Evolutionary conservation across 768 basidiomycete genomes (phyloP).

Genomic region (Fibroporia radiculosa): DNA sequence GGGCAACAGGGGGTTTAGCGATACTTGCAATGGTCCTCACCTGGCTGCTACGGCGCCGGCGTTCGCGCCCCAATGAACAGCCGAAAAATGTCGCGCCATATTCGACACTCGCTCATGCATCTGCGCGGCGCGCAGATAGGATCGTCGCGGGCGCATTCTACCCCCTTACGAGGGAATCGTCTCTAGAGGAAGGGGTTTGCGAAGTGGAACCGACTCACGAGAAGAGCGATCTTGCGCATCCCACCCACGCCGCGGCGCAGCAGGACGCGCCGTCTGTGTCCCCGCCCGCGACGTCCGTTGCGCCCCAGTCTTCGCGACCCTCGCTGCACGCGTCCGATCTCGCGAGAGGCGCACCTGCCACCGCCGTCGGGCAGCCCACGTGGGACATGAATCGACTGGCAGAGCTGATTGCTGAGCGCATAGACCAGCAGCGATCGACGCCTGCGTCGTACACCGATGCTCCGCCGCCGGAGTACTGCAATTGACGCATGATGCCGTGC

Average conservation of each 20-base stretch:
- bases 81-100: background rate
- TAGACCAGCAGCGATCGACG: background rate
- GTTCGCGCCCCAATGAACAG: background rate
- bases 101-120: background rate
- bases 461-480: conserved; percentile 9
- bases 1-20: conserved; percentile 8
- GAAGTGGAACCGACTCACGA: background rate
- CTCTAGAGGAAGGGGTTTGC: background rate
- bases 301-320: background rate
- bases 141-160: background rate
- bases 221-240: background rate
- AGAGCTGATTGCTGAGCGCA: conserved; percentile 8
- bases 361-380: background rate
- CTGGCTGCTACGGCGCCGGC: conserved; percentile 1
- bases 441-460: background rate
- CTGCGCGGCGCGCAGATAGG: background rate
- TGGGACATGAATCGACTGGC: conserved; percentile 7
- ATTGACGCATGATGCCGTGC: too few relatives aligned
- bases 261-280: background rate
- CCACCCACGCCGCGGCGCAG: background rate
- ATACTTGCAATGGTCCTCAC: background rate
- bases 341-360: background rate
- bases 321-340: too few relatives aligned
- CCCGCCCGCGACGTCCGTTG: background rate
- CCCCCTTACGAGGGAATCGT: background rate